A percentile compares a stretch with the other conserved stretches of the same genome.
Conservation (phyloP, 78 protist genomes). For the Salpingoeca rosetta region DNA sequence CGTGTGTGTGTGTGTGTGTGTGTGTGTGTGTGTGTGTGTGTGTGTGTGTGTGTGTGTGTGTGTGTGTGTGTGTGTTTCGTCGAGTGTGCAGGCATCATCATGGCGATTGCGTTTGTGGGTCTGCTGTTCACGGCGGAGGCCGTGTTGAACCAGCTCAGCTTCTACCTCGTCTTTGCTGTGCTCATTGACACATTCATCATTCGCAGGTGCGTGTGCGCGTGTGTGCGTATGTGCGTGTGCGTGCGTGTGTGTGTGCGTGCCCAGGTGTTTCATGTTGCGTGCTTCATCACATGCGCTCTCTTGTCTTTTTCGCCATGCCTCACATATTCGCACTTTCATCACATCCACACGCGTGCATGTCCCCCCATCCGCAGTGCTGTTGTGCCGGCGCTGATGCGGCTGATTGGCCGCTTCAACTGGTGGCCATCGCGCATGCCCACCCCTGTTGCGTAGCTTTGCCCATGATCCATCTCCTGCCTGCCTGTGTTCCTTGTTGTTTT, state of each 20-base stretch:
- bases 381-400: neutral
- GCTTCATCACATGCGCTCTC: neutral
- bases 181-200: slow-evolving; percentile 53
- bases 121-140: slow-evolving; percentile 19
- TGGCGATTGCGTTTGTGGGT: slow-evolving; percentile 62
- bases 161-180: slow-evolving; percentile 33
- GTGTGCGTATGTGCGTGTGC: neutral
- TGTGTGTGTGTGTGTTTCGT: too few relatives aligned
- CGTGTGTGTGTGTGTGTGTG: too few relatives aligned
- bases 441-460: too few relatives aligned
- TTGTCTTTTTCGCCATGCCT: neutral
- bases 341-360: too few relatives aligned
- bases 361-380: neutral
- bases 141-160: slow-evolving; percentile 32
- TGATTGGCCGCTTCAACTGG: slow-evolving; percentile 32
- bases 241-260: neutral
- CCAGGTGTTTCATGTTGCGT: neutral
- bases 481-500: too few relatives aligned
- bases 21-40: too few relatives aligned
- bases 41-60: too few relatives aligned
- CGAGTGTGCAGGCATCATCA: slow-evolving; percentile 29
- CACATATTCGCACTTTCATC: too few relatives aligned
- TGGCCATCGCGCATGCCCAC: slow-evolving; percentile 23
- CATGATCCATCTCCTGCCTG: too few relatives aligned
- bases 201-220: slow-evolving; percentile 42